Conservation (phyloP, 441 rosid species). For the Eruca vesicaria region DNA sequence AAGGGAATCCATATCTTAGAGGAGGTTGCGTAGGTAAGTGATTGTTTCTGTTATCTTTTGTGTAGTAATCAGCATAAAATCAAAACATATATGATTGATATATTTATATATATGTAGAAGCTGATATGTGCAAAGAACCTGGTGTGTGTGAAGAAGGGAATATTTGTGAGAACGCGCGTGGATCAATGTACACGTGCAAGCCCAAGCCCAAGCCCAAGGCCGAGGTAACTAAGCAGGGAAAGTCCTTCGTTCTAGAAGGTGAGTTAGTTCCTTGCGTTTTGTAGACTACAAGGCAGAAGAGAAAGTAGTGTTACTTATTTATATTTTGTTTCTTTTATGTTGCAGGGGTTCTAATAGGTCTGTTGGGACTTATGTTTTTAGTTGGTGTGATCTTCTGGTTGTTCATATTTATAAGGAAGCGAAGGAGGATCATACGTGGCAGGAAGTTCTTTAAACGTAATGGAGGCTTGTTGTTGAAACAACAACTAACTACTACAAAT, state of each 20-base stretch:
- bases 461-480: slow-evolving; percentile 33
- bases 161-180: neutral
- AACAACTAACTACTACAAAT: neutral
- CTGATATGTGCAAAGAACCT: neutral
- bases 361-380: neutral
- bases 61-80: neutral
- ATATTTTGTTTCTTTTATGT: no score
- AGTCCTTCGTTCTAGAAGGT: neutral
- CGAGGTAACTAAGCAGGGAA: neutral
- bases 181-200: neutral
- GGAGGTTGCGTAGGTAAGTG: slow-evolving; percentile 38
- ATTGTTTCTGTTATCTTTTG: neutral
- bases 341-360: neutral
- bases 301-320: neutral
- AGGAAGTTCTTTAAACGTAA: slow-evolving; percentile 28
- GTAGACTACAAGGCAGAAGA: neutral
- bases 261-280: neutral
- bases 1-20: slow-evolving; percentile 40
- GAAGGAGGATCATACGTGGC: neutral
- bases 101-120: neutral
- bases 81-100: no score
- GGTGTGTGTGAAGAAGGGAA: neutral
- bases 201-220: neutral
- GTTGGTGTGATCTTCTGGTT: neutral
- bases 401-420: neutral